Percentiles rank a stretch among this genome's conserved stretches.
These are phyloP conservation scores for Exsudoporus frostii DNA, from an alignment of 768 basidiomycete genomes.

Conservation along the genomic window DNA sequence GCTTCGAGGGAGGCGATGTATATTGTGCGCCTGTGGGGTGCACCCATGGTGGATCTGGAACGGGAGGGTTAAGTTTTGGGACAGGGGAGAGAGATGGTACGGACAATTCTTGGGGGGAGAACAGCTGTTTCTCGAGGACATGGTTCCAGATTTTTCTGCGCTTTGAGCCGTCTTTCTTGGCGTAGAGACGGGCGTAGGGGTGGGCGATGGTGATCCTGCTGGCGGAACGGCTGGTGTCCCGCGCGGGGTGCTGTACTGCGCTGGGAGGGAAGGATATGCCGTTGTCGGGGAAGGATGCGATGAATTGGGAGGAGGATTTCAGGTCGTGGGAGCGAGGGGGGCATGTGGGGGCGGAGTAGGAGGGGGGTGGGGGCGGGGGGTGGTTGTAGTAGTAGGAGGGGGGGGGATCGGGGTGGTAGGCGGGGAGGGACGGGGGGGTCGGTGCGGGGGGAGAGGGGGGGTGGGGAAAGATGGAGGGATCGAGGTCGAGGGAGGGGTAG, in stretches of 20 bases:
- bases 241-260: constrained; percentile 17
- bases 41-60: constrained; percentile 59
- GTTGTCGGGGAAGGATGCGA: constrained; percentile 21
- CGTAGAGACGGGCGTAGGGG: constrained; percentile 68
- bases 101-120: constrained; percentile 64
- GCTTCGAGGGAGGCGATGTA: constrained; percentile 73
- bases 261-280: constrained; percentile 14
- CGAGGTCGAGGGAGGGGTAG: constrained; percentile 10
- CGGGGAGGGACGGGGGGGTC: background rate
- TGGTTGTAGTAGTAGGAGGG: constrained; percentile 10
- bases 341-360: background rate
- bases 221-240: constrained; percentile 17
- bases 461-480: constrained; percentile 3
- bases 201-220: constrained; percentile 45
- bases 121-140: constrained; percentile 68
- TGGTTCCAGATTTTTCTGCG: constrained; percentile 78
- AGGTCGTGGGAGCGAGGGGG: background rate
- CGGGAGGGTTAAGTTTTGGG: background rate
- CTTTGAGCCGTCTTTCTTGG: constrained; percentile 61
- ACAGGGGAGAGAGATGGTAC: constrained; percentile 16
- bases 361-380: background rate
- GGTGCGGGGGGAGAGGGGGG: background rate
- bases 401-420: constrained; percentile 11
- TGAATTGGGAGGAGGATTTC: constrained; percentile 4
- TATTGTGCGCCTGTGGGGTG: constrained; percentile 63